Percentiles rank a stretch among this genome's conserved stretches.
Conservation (phyloP, 495 filamentous ascomycete genomes). For the Penicillium taxi region DNA sequence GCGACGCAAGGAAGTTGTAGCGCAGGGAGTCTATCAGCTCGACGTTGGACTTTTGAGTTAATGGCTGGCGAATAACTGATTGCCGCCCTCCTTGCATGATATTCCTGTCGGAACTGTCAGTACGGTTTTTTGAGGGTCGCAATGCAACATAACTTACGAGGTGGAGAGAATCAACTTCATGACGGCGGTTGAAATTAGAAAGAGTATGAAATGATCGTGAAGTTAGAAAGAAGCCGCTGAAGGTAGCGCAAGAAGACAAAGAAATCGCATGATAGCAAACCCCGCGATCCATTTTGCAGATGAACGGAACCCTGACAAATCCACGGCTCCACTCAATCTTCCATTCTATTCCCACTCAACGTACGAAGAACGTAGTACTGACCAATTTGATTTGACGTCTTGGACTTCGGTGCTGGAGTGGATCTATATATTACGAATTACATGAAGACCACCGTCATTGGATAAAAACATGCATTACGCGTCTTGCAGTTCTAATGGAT, state of each 20-base stretch:
- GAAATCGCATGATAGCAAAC: no score
- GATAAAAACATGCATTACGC: conserved; percentile 15
- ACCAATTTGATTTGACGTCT: no score
- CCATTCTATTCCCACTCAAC: no score
- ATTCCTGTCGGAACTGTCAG: conserved; percentile 50
- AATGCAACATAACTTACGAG: conserved; percentile 52
- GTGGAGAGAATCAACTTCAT: conserved; percentile 79
- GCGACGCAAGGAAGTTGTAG: conserved; percentile 65
- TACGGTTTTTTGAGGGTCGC: conserved; percentile 1
- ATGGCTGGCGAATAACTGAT: conserved; percentile 69
- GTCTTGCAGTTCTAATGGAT: conserved; percentile 15
- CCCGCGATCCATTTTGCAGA: no score
- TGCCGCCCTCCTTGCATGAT: conserved; percentile 66
- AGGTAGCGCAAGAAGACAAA: not conserved
- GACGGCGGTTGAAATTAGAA: conserved; percentile 29
- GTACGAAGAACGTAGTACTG: no score
- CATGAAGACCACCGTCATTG: no score
- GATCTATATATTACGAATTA: no score
- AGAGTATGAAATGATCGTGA: not conserved
- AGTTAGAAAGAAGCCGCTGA: not conserved
- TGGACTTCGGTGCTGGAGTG: no score
- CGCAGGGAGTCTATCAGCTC: conserved; percentile 82
- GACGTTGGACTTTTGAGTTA: conserved; percentile 71
- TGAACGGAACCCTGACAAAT: no score
- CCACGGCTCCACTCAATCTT: no score